A percentile compares a stretch with the other conserved stretches of the same genome.
Conservation (phyloP, 2,329 filamentous ascomycete species). For the Thielaviopsis ethacetica region DNA sequence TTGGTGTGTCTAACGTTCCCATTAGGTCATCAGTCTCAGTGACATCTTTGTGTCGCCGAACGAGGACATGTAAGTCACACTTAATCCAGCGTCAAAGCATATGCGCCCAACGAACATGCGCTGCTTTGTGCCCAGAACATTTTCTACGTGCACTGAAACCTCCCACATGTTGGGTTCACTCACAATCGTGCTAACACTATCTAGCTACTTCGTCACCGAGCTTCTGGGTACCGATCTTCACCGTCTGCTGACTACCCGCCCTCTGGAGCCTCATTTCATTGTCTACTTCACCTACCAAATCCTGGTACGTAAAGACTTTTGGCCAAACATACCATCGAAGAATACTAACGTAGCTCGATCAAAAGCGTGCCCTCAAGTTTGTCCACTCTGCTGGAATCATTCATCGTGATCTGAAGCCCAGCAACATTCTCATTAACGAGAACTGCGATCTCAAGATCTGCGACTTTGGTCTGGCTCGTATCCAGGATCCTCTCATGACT, state of each 20-base stretch:
- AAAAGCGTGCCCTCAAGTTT: slow-evolving; percentile 88
- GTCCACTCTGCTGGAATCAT: slow-evolving; percentile 97
- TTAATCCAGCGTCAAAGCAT: neutral
- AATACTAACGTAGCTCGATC: neutral
- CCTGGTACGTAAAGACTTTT: slow-evolving; percentile 45
- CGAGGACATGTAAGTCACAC: slow-evolving; percentile 70
- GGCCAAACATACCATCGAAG: neutral
- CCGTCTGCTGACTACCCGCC: slow-evolving; percentile 82
- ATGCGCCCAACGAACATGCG: neutral
- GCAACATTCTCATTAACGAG: slow-evolving; percentile 98
- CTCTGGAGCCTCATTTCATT: slow-evolving; percentile 98
- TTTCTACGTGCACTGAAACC: slow-evolving; percentile 9
- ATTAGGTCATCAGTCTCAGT: slow-evolving; percentile 85
- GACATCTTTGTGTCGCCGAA: slow-evolving; percentile 99
- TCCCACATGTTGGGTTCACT: slow-evolving; percentile 13
- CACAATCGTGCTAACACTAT: neutral
- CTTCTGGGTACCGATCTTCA: slow-evolving; percentile 93
- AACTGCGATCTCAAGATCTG: slow-evolving; percentile 99
- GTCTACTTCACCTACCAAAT: slow-evolving; percentile 99
- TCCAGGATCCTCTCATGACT: slow-evolving; percentile 98
- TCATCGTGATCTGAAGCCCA: slow-evolving; percentile 92
- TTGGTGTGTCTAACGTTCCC: slow-evolving; percentile 13
- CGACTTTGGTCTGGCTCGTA: slow-evolving; percentile 92
- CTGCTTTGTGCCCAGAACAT: slow-evolving; percentile 6
- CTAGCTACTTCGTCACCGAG: slow-evolving; percentile 93